Evolutionary conservation across 257 asterid species (phyloP), one percentile per base, ranked within the genome.

Genomic region (Solanum pimpinellifolium): DNA sequence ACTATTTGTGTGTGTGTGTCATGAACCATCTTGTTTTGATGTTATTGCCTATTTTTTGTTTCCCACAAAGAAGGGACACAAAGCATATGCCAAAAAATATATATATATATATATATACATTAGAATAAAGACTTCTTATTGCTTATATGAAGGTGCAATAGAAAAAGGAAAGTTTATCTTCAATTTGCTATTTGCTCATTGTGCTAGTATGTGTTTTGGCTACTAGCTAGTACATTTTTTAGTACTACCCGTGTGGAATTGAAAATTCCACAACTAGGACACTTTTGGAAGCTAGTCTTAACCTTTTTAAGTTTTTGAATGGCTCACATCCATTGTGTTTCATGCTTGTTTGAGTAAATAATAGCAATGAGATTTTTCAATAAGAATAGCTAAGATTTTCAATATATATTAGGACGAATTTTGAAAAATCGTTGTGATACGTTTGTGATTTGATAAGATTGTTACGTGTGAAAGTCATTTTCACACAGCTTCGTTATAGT

Each of bases 21-120:
- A 75, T 75, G 35, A 59, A 75, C 56, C 83, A 41, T 75, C 33
- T 41, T 75, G 56, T 75, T 41, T 75, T 23, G 21, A 23, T 23
- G 33, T 18, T 75, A 23, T 56, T 37, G 56, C 82, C 56, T 37
- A 52, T 20, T n/a, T 42, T 73, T 73, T 75, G 83, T 39, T 75
- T 75, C 83, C 83, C 83, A 76, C 29, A 42, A 33, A 49, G 23
- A 39, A 66, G 9, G 83, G 83, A 11, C 46, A 14, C 3, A 27
- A 41, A 75, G 33, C 31, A 1, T 39, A 75, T 12, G 33, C 39
- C 82, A 11, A 37, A 65, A 25, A 3, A 23, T 2, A 35, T 10
- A 49, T 0, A 14, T 2, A 29, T 2, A 15, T 1, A 13, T 4
- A 47, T 2, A 52, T 2, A 42, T 11, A 6, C 5, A 39, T 1